Evolutionary conservation across 2,329 filamentous ascomycete genomes (phyloP), one percentile per base, ranked within the genome.

Genomic region (Sporothrix phasma): DNA sequence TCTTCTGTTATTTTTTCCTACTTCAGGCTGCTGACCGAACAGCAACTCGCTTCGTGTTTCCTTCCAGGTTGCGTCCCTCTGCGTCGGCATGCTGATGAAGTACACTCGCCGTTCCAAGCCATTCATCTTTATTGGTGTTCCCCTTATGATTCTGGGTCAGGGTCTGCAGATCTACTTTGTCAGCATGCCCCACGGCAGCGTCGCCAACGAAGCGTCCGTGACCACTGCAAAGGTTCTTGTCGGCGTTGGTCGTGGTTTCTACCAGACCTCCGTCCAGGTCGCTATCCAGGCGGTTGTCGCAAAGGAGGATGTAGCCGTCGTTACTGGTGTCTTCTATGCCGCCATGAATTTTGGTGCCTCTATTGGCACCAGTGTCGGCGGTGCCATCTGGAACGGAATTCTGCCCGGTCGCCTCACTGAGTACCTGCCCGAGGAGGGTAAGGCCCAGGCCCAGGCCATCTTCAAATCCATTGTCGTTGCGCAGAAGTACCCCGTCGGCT

Each of bases 221-320:
- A 81, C 88, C 66, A 84, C 81, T 13, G 84, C 81, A 1, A 83
- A 88, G 71, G 75, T 87, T 6, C 74, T 88, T 3, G 77, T 88
- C 1, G 85, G 85, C 68, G 76, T 87, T 58, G 84, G 83, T 0
- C 84, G 84, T 47, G 85, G 84, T 54, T 76, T 88, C 73, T 88
- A 87, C 72, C 75, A 77, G 0, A 80, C 80, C 66, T 75, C 77
- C 7, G 75, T 77, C 0, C 77, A 79, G 68, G 78, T 78, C 3
- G 77, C 76, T 3, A 72, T 80, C 1, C 78, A 80, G 67, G 71
- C 73, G 24, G 71, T 71, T 26, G 71, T 78, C 59, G 73, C 73
- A 68, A 78, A 79, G 70, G 77, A 79, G 71, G 72, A 87, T 68
- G 76, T 88, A 34, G 85, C 85, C 46, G 81, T 86, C 66, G 80